Conservation (phyloP, 2,329 filamentous ascomycete species). For the Drechslerella stenobrocha region DNA sequence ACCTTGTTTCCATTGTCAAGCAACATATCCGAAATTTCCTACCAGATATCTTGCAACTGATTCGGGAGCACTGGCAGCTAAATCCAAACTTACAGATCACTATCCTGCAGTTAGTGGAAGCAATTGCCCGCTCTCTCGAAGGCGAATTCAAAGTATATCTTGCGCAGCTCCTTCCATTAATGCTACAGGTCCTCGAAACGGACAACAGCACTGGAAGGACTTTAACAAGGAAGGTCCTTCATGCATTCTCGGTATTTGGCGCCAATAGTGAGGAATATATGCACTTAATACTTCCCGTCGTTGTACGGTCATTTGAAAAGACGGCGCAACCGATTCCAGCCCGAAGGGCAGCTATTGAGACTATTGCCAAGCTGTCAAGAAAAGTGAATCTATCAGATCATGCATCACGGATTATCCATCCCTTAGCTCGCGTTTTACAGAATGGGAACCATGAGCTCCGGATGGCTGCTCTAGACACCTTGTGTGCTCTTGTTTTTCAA, state of each 20-base stretch:
- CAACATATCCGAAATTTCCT: slow-evolving; percentile 94
- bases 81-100: slow-evolving; percentile 82
- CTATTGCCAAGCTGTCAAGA: slow-evolving; percentile 86
- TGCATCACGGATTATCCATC: slow-evolving; percentile 93
- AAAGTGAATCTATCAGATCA: slow-evolving; percentile 98
- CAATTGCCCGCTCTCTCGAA: slow-evolving; percentile 88
- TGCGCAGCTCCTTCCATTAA: slow-evolving; percentile 81
- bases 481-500: slow-evolving; percentile 94
- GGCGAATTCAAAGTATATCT: slow-evolving; percentile 98
- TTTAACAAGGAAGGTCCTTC: slow-evolving; percentile 85
- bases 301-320: slow-evolving; percentile 92
- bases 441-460: slow-evolving; percentile 73
- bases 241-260: slow-evolving; percentile 94
- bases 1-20: slow-evolving; percentile 89
- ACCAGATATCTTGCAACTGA: slow-evolving; percentile 78
- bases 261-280: slow-evolving; percentile 97
- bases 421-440: slow-evolving; percentile 78
- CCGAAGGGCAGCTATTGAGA: slow-evolving; percentile 87
- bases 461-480: slow-evolving; percentile 82
- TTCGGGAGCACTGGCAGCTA: slow-evolving; percentile 87
- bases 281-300: slow-evolving; percentile 95
- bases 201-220: slow-evolving; percentile 74
- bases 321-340: slow-evolving; percentile 76
- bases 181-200: slow-evolving; percentile 91
- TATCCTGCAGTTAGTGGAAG: slow-evolving; percentile 87